Evolutionary conservation across 1,284 basidiomycete species (phyloP).

Genomic region (Tetrapyrgos nigripes): DNA sequence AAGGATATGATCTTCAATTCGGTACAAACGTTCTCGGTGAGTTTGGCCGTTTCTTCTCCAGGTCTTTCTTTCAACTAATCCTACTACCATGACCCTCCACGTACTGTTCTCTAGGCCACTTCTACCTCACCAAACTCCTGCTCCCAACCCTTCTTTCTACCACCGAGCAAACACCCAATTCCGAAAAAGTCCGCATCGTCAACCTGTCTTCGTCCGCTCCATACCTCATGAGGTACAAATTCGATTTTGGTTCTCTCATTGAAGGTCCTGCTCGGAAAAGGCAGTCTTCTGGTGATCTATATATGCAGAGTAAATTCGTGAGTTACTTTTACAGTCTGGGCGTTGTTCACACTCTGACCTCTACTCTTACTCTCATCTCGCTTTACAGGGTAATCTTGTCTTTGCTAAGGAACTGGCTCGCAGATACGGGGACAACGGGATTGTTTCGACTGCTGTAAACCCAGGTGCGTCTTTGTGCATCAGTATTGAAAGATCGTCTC

Average conservation of each 20-base stretch:
- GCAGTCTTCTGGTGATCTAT: conserved; percentile 33
- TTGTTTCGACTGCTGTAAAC: conserved; percentile 38
- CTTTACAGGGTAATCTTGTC: conserved; percentile 38
- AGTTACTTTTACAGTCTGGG: background rate
- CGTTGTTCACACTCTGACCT: background rate
- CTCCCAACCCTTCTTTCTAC: conserved; percentile 44
- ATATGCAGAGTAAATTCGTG: conserved; percentile 56
- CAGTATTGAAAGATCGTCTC: conserved; percentile 3
- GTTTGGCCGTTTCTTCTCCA: background rate
- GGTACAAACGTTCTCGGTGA: conserved; percentile 55
- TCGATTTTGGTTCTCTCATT: conserved; percentile 42
- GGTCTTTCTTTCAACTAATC: conserved; percentile 1
- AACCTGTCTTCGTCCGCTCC: conserved; percentile 45
- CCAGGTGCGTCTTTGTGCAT: conserved; percentile 26
- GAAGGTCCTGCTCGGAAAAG: conserved; percentile 41
- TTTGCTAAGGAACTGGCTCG: conserved; percentile 39
- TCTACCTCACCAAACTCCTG: conserved; percentile 43
- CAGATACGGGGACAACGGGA: conserved; percentile 39
- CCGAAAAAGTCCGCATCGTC: conserved; percentile 49
- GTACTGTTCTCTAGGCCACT: conserved; percentile 9
- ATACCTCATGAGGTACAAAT: conserved; percentile 25
- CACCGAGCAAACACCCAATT: conserved; percentile 25
- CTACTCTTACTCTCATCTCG: background rate
- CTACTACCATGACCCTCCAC: background rate
- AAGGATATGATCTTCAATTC: conserved; percentile 63